Evolutionary conservation across 2,329 filamentous ascomycete genomes (phyloP).

Genomic region (Aspergillus hiratsukae): DNA sequence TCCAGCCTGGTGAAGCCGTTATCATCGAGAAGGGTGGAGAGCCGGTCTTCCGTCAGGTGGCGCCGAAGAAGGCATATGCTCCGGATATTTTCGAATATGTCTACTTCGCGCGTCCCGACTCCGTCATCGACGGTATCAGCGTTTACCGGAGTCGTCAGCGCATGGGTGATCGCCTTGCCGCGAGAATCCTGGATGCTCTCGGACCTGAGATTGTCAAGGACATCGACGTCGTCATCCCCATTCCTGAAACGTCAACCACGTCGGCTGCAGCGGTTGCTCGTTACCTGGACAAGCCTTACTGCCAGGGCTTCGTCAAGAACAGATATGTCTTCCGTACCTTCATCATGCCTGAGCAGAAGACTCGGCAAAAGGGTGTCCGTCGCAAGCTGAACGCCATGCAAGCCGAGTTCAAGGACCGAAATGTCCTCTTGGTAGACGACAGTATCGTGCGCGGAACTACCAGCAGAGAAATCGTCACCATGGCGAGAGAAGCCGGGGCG

Average conservation of each 20-base stretch:
- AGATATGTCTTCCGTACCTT: conserved; percentile 85
- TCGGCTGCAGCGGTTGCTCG: conserved; percentile 74
- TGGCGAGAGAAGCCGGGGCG: conserved; percentile 81
- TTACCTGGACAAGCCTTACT: conserved; percentile 69
- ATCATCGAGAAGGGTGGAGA: conserved; percentile 74
- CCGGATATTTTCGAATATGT: conserved; percentile 87
- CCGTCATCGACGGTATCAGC: conserved; percentile 79
- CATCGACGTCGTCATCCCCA: conserved; percentile 77
- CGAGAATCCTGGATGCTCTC: conserved; percentile 64
- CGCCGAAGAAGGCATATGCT: conserved; percentile 63
- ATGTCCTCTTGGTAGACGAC: conserved; percentile 82
- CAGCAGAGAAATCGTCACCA: conserved; percentile 70
- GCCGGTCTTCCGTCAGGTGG: conserved; percentile 72
- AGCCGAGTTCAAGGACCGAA: conserved; percentile 75
- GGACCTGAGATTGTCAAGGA: conserved; percentile 65
- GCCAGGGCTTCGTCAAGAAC: conserved; percentile 83
- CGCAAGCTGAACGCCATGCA: conserved; percentile 85
- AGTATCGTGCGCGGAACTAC: conserved; percentile 85
- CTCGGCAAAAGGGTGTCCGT: conserved; percentile 78
- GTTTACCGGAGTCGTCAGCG: conserved; percentile 78
- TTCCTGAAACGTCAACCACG: conserved; percentile 78
- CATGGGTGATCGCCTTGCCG: conserved; percentile 79
- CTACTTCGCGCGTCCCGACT: conserved; percentile 81
- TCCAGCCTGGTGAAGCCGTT: conserved; percentile 78
- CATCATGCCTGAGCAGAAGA: conserved; percentile 77